A percentile compares a stretch with the other conserved stretches of the same genome.
phyloP scores from a whole-genome alignment of 2,329 filamentous ascomycete species.

The Blastomyces silverae region DNA sequence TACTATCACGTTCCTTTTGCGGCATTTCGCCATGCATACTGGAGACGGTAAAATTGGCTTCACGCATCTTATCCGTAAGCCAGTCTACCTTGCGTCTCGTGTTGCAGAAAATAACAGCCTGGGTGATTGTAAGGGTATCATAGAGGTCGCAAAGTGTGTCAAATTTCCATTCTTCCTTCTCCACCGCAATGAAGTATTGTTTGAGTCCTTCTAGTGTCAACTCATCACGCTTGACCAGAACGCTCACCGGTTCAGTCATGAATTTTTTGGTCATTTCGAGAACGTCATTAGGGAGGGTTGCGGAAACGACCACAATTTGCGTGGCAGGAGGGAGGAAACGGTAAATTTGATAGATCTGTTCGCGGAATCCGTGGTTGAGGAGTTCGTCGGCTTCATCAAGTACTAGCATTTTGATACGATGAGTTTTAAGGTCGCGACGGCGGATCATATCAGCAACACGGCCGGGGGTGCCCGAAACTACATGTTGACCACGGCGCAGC shows the following conservation, averaged over 20 bases:
- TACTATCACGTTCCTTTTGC: constrained; percentile 94
- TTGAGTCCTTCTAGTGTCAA: constrained; percentile 95
- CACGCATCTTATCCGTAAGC: constrained; percentile 98
- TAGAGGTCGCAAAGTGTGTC: constrained; percentile 98
- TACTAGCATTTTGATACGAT: constrained; percentile 72
- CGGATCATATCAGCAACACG: constrained; percentile 84
- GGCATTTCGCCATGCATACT: constrained; percentile 99
- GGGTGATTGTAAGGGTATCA: constrained; percentile 96
- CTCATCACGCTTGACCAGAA: constrained; percentile 97
- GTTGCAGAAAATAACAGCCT: constrained; percentile 99
- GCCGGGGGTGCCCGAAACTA: constrained; percentile 95
- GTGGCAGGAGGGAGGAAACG: constrained; percentile 93
- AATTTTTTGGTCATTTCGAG: constrained; percentile 99
- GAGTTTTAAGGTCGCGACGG: constrained; percentile 63
- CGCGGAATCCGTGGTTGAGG: constrained; percentile 89
- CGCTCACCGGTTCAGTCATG: constrained; percentile 96
- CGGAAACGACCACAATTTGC: constrained; percentile 96
- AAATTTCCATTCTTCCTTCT: constrained; percentile 99
- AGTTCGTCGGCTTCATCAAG: constrained; percentile 71
- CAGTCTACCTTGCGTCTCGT: constrained; percentile 98
- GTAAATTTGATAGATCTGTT: constrained; percentile 99
- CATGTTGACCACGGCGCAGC: constrained; percentile 94
- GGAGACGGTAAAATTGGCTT: constrained; percentile 96
- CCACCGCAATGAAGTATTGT: constrained; percentile 98
- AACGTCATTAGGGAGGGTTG: constrained; percentile 94